Base-by-base conservation (phyloP, 495 filamentous ascomycete species). In the Daldinia grandis region DNA sequence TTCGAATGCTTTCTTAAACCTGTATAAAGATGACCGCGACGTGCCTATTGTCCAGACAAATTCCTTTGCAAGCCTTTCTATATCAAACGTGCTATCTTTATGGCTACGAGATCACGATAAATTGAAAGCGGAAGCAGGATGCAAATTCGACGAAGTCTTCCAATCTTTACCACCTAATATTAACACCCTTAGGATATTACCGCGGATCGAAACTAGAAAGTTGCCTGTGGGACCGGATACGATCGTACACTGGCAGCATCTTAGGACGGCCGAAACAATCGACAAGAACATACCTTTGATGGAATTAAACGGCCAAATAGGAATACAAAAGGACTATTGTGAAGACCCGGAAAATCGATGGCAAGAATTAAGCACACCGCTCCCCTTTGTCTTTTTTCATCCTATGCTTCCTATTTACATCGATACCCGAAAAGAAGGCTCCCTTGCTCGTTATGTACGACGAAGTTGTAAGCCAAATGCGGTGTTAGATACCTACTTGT, bases 401-500 rank as follows among this genome's bases (percentile, higher is more conserved):
- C 90, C 90, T 5, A 84, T 87, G 51, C 86, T 95, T 17, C 92
- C 95, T 0, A 85, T 99, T 14, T 97, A 93, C 80, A 94, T 99
- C 67, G 95, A 99, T 78, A 92, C 92, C 4, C 87, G 95, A 30
- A 85, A 84, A 64, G 92, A 94, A 81, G 95, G 95, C 14, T 96
- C 91, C 15, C 82, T 87, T 15, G 88, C 94, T 53, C 91, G 95
- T 30, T 98, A 93, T 76, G 87, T 93, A 19, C 87, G 95, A 37
- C 87, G 95, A 54, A 98, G 95, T 73, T 99, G 95, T 78, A 87
- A 84, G 55, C 92, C 95, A 2, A 99, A 98, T 73, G 84, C 94
- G 24, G 81, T 80, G 6, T 84, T 99, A 78, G 93, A 92, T 63
- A 94, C 93, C 0, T 90, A 91, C 68, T 86, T 98, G 42, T 91